These are phyloP conservation scores for Hyaloperonospora brassicae DNA, from an alignment of 352 stramenopile genomes.

Conservation along the genomic window DNA sequence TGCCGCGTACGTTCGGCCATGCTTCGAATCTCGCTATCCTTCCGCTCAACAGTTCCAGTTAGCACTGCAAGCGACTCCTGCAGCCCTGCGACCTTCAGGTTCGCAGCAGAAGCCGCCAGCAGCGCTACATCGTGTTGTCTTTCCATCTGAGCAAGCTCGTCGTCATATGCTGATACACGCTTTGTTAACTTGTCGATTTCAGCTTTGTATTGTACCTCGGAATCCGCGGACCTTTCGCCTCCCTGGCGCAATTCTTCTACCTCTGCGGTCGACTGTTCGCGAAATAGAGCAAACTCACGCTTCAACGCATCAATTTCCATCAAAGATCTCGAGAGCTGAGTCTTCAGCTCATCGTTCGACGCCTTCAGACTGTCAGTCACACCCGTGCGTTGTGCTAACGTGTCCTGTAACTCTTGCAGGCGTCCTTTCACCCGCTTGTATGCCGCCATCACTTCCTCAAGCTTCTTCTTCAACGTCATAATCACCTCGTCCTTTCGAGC, in stretches of 20 bases:
- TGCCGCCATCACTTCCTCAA: conserved; percentile 51
- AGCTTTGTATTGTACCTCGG: conserved; percentile 19
- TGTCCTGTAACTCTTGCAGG: conserved; percentile 39
- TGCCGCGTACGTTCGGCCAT: conserved; percentile 4
- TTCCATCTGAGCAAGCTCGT: conserved; percentile 18
- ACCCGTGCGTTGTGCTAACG: conserved; percentile 30
- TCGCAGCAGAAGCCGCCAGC: conserved; percentile 3
- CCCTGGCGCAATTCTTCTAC: conserved; percentile 16
- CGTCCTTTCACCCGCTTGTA: conserved; percentile 54
- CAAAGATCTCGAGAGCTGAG: conserved; percentile 8
- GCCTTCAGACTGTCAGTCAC: conserved; percentile 20
- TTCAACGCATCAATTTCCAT: conserved; percentile 27
- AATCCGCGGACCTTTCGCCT: conserved; percentile 7
- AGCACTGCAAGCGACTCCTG: conserved; percentile 18
- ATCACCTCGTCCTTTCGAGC: conserved; percentile 43
- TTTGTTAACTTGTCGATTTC: conserved; percentile 30
- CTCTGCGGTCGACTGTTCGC: conserved; percentile 10
- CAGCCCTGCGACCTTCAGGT: conserved; percentile 20
- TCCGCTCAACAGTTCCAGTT: conserved; percentile 14
- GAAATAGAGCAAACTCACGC: conserved; percentile 22
- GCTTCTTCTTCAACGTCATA: conserved; percentile 43
- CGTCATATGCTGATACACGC: conserved; percentile 22
- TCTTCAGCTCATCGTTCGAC: conserved; percentile 23
- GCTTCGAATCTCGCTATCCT: conserved; percentile 21
- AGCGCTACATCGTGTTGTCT: conserved; percentile 14